Evolutionary conservation across 2,329 filamentous ascomycete genomes (phyloP).

Genomic region (Aschersonia sp.): DNA sequence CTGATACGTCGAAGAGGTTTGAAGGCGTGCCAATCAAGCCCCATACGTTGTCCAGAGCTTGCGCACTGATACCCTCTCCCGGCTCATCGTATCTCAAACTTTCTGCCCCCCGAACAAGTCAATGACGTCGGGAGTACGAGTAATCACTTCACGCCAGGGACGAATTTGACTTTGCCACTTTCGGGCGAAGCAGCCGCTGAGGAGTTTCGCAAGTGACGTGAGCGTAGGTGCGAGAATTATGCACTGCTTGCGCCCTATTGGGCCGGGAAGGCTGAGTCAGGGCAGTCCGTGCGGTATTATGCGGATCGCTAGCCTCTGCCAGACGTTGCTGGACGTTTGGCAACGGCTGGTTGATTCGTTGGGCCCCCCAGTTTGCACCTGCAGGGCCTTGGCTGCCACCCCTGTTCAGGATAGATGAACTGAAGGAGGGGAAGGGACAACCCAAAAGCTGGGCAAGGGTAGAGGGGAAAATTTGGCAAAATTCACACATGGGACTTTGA

Average conservation of each 20-base stretch:
- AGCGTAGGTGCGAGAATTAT: background rate
- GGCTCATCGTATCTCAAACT: too few species aligned
- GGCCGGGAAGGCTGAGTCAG: background rate
- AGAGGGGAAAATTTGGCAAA: background rate
- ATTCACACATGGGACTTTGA: constrained; percentile 1
- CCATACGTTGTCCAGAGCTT: too few species aligned
- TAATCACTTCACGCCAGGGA: too few species aligned
- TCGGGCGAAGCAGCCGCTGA: too few species aligned
- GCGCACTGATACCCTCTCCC: too few species aligned
- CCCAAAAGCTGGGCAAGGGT: background rate
- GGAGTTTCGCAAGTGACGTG: background rate
- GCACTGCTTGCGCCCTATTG: background rate
- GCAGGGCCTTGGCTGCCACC: background rate
- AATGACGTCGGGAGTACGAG: too few species aligned
- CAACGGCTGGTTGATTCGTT: background rate
- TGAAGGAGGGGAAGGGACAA: background rate
- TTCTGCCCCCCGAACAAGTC: too few species aligned
- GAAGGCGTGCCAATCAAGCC: too few species aligned
- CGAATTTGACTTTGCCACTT: too few species aligned
- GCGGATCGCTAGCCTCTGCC: too few species aligned
- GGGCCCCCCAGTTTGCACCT: background rate
- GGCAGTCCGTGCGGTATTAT: background rate
- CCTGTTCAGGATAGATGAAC: background rate
- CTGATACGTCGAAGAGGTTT: too few species aligned
- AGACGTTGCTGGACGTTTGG: background rate